phyloP scores from a whole-genome alignment of 495 filamentous ascomycete species.

The Chaetomium cochliodes region DNA sequence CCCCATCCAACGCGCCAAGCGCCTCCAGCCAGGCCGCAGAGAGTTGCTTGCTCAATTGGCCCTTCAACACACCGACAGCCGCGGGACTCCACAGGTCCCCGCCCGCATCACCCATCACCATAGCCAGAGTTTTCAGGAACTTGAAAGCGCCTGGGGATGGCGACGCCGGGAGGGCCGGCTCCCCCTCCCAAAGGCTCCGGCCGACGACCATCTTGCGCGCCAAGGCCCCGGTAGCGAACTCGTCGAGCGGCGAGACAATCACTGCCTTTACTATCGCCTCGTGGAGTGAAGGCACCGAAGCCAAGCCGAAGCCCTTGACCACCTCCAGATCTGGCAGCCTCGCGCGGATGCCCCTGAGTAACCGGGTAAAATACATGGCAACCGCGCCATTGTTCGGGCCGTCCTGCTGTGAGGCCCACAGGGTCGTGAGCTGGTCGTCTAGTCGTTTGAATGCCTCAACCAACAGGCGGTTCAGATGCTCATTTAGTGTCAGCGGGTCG shows the following conservation, averaged over 20 bases:
- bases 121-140: conserved; percentile 64
- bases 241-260: conserved; percentile 39
- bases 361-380: conserved; percentile 69
- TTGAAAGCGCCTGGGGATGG: conserved; percentile 75
- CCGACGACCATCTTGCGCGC: conserved; percentile 46
- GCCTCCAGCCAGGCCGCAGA: conserved; percentile 43
- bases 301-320: conserved; percentile 48
- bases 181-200: conserved; percentile 72
- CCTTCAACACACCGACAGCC: conserved; percentile 64
- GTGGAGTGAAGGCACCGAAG: conserved; percentile 58
- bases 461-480: conserved; percentile 59
- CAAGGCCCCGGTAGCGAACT: conserved; percentile 40
- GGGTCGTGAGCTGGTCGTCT: conserved; percentile 51
- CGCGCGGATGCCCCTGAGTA: conserved; percentile 70
- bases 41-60: conserved; percentile 47
- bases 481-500: conserved; percentile 65
- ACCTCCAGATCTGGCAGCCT: conserved; percentile 55
- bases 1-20: conserved; percentile 27
- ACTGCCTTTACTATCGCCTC: conserved; percentile 48
- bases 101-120: conserved; percentile 67
- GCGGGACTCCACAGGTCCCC: conserved; percentile 80
- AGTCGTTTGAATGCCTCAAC: conserved; percentile 58
- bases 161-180: conserved; percentile 72
- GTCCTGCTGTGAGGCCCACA: conserved; percentile 47
- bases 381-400: conserved; percentile 51